Percentiles rank a stretch among this genome's conserved stretches.
phyloP scores from a whole-genome alignment of 2,329 filamentous ascomycete genomes.

The Alternaria postmessia region DNA sequence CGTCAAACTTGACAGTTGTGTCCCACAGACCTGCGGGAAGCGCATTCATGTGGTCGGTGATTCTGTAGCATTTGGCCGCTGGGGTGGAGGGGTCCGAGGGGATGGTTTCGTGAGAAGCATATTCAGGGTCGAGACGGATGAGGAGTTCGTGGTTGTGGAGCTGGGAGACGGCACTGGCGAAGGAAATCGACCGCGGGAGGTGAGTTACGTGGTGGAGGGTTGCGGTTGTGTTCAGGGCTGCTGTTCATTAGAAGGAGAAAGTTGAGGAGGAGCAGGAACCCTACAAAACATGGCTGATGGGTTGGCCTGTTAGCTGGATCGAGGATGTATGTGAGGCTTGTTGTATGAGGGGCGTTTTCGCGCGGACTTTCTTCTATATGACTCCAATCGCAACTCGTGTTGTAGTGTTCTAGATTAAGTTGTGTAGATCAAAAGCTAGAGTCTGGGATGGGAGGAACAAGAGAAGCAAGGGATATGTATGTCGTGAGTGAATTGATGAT shows the following conservation, averaged over 20 bases:
- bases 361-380: background rate
- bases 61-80: slow-evolving; percentile 46
- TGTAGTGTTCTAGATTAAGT: background rate
- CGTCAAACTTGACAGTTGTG: slow-evolving; percentile 46
- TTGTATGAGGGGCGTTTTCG: background rate
- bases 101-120: slow-evolving; percentile 42
- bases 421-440: background rate
- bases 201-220: slow-evolving; percentile 46
- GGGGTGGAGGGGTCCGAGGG: slow-evolving; percentile 28
- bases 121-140: slow-evolving; percentile 49
- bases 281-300: slow-evolving; percentile 41
- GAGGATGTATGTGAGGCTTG: background rate
- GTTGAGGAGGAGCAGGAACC: background rate
- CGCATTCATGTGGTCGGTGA: slow-evolving; percentile 50
- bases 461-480: background rate
- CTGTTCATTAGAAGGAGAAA: background rate
- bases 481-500: slow-evolving; percentile 5
- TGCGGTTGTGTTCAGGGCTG: slow-evolving; percentile 45
- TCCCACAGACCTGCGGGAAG: slow-evolving; percentile 49
- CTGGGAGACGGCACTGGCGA: slow-evolving; percentile 27
- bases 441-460: background rate
- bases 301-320: background rate
- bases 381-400: background rate
- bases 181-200: slow-evolving; percentile 37
- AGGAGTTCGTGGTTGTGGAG: slow-evolving; percentile 50